A percentile compares a stretch with the other conserved stretches of the same genome.
Conservation (phyloP, 2,329 filamentous ascomycete species). For the Phialemonium atrogriseum region DNA sequence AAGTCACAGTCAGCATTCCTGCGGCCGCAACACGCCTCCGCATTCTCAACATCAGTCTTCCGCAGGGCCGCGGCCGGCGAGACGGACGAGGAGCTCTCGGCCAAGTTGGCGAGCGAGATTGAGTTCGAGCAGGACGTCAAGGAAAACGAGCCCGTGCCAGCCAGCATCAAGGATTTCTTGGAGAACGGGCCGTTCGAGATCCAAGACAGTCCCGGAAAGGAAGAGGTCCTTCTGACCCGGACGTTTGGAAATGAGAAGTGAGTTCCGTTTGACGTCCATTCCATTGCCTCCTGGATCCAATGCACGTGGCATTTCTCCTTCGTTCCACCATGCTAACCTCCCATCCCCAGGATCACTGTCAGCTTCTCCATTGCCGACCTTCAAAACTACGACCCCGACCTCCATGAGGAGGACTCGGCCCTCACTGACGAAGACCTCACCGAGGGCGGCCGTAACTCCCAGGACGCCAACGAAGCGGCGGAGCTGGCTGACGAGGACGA, state of each 20-base stretch:
- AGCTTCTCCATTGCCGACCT: conserved; percentile 81
- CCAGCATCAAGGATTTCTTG: conserved; percentile 79
- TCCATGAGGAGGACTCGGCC: conserved; percentile 46
- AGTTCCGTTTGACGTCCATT: conserved; percentile 21
- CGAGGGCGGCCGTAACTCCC: conserved; percentile 45
- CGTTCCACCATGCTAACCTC: conserved; percentile 9
- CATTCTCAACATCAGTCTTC: conserved; percentile 40
- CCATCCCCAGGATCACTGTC: conserved; percentile 45
- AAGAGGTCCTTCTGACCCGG: conserved; percentile 79
- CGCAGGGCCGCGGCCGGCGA: conserved; percentile 35
- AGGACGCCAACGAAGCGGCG: conserved; percentile 40
- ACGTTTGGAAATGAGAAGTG: conserved; percentile 84
- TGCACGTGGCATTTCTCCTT: no score
- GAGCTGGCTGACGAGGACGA: conserved; percentile 40
- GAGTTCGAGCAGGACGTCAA: conserved; percentile 77
- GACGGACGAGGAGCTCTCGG: conserved; percentile 70
- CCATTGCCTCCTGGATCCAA: neutral
- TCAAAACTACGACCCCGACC: conserved; percentile 54
- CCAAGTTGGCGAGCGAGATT: conserved; percentile 80
- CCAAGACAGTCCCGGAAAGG: conserved; percentile 71
- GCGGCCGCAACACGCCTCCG: conserved; percentile 31
- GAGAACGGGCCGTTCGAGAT: conserved; percentile 79
- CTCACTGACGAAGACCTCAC: conserved; percentile 46
- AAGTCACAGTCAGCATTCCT: conserved; percentile 34
- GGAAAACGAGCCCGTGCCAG: conserved; percentile 61